Evolutionary conservation across 805 yeast genomes (phyloP), one percentile per base, ranked within the genome.

Genomic region (Jamesozyma piceae): DNA sequence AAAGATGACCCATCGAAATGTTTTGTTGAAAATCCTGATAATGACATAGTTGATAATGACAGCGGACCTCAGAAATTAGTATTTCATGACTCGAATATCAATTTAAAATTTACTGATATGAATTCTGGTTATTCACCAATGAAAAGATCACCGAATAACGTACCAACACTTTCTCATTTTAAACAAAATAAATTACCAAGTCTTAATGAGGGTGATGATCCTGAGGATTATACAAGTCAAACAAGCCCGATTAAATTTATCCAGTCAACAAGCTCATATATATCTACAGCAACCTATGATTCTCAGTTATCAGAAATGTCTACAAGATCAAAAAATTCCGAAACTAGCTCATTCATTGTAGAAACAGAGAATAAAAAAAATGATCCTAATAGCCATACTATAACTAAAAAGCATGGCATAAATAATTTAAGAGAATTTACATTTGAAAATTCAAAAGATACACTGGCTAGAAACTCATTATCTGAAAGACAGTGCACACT

Each of bases 241-340:
- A 41, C 43, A 19, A 45, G 39, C 28, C 13, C 24, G 5, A 24
- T 11, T 11, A 17, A 31, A 31, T 9, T 15, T 15, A 31, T 38
- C 15, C 38, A 42, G 18, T 46, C 41, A 14, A 26, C 28, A 2
- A 37, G 41, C 20, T 52, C 56, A 11, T 28, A 37, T 11, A 67
- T 67, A 45, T 78, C 83, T 1, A 78, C 77, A 50, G 49, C 77
- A 38, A 74, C 81, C 32, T 79, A 78, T 47, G 82, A 78, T 53
- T 77, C 83, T 1, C 73, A 72, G 1, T 62, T 72, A 35, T 74
- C 81, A 8, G 37, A 42, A 6, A 38, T 37, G 4, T 39, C 44
- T 8, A 29, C n/a, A 13, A 17, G 14, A 20, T 28, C 34, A 20
- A 28, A 20, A 18, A 41, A 31, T 40, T 24, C 28, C 30, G 31